Conservation (phyloP, 805 yeast genomes). For the Wickerhamomyces hampshirensis region DNA sequence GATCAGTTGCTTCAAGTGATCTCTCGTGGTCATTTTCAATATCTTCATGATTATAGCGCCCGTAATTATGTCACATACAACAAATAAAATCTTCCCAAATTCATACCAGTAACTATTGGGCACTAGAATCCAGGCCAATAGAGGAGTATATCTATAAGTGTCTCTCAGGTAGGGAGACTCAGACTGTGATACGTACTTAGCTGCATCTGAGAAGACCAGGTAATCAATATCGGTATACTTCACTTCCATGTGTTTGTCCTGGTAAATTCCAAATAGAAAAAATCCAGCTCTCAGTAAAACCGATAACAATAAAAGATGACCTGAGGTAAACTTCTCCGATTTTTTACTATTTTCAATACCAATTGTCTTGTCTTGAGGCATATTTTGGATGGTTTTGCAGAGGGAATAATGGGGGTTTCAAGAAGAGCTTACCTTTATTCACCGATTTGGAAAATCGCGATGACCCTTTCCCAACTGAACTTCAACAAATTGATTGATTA, state of each 20-base stretch:
- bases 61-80: slow-evolving; percentile 73
- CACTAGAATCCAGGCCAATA: slow-evolving; percentile 74
- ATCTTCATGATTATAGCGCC: slow-evolving; percentile 56
- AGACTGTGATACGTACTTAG: slow-evolving; percentile 53
- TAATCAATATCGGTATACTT: slow-evolving; percentile 95
- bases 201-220: slow-evolving; percentile 90
- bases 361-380: no score
- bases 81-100: slow-evolving; percentile 78
- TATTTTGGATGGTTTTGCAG: no score
- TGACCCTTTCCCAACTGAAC: no score
- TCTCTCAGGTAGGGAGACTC: slow-evolving; percentile 76
- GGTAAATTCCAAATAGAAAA: slow-evolving; percentile 77
- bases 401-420: no score
- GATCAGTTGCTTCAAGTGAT: slow-evolving; percentile 30
- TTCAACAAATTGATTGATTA: no score
- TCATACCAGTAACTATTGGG: slow-evolving; percentile 59
- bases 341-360: no score
- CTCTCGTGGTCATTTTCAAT: slow-evolving; percentile 25
- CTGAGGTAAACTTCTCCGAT: slow-evolving; percentile 1
- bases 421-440: no score
- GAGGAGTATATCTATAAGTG: slow-evolving; percentile 91
- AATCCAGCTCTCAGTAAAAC: slow-evolving; percentile 51
- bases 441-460: no score
- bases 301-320: slow-evolving; percentile 17
- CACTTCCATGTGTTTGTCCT: slow-evolving; percentile 73